Evolutionary conservation across 179 eudicot genomes (phyloP).

Genomic region (Silene noctiflora): DNA sequence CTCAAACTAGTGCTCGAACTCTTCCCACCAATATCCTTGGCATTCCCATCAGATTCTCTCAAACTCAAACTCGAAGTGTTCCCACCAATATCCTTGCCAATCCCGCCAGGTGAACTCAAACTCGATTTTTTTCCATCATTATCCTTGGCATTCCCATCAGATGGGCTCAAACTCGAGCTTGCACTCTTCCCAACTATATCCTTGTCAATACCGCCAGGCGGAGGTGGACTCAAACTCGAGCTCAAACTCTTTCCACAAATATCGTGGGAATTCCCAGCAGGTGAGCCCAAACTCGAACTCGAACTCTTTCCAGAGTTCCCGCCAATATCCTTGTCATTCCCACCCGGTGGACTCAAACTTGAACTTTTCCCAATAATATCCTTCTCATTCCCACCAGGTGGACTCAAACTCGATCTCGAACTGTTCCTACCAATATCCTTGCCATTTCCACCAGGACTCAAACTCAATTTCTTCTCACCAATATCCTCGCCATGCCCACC

Average conservation of each 20-base stretch:
- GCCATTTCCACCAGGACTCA: conserved; percentile 14
- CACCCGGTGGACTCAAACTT: conserved; percentile 12
- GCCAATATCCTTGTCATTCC: not conserved
- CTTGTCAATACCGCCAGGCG: not conserved
- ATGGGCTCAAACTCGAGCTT: not conserved
- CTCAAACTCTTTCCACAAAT: not conserved
- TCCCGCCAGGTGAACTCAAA: conserved; percentile 5
- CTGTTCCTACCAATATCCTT: not conserved
- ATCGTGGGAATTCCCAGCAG: conserved; percentile 6
- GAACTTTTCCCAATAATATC: not conserved
- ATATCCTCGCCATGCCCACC: not conserved
- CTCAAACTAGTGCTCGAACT: conserved; percentile 4
- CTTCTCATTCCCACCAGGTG: conserved; percentile 1
- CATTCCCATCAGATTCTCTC: conserved; percentile 4
- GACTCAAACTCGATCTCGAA: not conserved
- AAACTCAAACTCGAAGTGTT: not conserved
- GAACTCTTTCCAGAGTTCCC: not conserved
- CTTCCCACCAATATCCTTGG: not conserved
- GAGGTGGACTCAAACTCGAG: not conserved
- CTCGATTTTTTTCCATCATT: not conserved
- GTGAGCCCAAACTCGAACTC: not conserved
- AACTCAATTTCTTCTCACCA: not conserved
- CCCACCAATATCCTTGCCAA: not conserved
- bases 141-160: conserved; percentile 10
- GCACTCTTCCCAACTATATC: not conserved